Evolutionary conservation across 768 basidiomycete species (phyloP).

Genomic region (Sutorius australiensis): DNA sequence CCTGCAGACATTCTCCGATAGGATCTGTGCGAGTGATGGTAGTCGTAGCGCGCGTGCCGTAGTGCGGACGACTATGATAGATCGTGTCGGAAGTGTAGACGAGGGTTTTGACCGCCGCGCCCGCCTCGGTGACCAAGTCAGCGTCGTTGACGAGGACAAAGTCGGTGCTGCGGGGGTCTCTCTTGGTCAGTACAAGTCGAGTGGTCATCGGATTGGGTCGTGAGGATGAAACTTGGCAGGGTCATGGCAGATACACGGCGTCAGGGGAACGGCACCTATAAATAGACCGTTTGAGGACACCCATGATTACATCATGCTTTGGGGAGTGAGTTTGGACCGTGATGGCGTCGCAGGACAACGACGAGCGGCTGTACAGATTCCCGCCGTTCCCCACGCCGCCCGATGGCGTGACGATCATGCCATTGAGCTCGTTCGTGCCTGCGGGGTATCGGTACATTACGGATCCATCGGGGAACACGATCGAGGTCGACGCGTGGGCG

Average conservation of each 20-base stretch:
- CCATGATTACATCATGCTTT: too few relatives aligned
- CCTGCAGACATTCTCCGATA: conserved; percentile 22
- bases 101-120: neutral
- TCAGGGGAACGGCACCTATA: too few relatives aligned
- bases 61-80: neutral
- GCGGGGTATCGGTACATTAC: conserved; percentile 17
- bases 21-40: conserved; percentile 22
- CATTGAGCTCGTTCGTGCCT: conserved; percentile 41
- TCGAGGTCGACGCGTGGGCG: conserved; percentile 27
- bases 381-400: conserved; percentile 48
- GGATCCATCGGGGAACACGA: conserved; percentile 7
- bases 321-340: neutral
- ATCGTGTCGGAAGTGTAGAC: conserved; percentile 21
- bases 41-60: conserved; percentile 18
- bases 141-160: conserved; percentile 14
- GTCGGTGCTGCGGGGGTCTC: conserved; percentile 25
- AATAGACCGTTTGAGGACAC: too few relatives aligned
- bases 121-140: rapidly evolving
- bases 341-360: neutral
- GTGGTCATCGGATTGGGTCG: conserved; percentile 15
- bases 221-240: too few relatives aligned
- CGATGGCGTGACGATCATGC: conserved; percentile 37
- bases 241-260: too few relatives aligned
- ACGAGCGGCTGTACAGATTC: conserved; percentile 22
- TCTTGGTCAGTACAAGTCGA: conserved; percentile 19